These are phyloP conservation scores for Picea sitchensis DNA, from an alignment of 75 land plant genomes.

Conservation along the genomic window DNA sequence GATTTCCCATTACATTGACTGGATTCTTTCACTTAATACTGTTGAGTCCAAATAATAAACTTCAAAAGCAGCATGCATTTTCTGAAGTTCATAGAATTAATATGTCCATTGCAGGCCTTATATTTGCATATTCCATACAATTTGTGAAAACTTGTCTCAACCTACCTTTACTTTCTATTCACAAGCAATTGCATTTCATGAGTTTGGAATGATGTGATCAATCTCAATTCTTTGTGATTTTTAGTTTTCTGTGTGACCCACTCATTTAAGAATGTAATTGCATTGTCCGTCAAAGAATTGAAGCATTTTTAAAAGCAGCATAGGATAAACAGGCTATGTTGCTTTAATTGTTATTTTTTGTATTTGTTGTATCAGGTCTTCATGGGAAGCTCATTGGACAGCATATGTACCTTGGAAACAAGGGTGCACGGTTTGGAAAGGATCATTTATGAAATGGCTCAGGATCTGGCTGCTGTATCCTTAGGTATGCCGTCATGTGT, in stretches of 20 bases:
- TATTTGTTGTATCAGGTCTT: conserved; percentile 47
- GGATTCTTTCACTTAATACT: not conserved
- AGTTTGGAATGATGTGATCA: not conserved
- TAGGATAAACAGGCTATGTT: not conserved
- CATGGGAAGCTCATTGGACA: conserved; percentile 52
- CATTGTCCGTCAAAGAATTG: not conserved
- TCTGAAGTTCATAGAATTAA: no score
- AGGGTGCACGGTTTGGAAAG: conserved; percentile 59
- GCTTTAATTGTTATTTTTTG: not conserved
- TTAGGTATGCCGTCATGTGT: not conserved
- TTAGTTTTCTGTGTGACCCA: no score
- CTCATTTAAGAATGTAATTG: not conserved
- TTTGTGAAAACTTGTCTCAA: not conserved
- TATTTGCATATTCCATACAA: not conserved
- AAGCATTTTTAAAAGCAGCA: not conserved
- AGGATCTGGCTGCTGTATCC: conserved; percentile 15
- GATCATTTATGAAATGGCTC: conserved; percentile 39
- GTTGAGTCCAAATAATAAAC: not conserved
- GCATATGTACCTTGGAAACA: conserved; percentile 52
- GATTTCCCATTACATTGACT: not conserved
- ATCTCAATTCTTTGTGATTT: not conserved
- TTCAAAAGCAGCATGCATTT: not conserved
- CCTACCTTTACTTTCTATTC: not conserved
- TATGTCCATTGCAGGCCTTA: not conserved
- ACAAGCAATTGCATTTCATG: not conserved